These are phyloP conservation scores for Proliferodiscus dingleyae DNA, from an alignment of 2,329 filamentous ascomycete genomes.

Conservation along the genomic window DNA sequence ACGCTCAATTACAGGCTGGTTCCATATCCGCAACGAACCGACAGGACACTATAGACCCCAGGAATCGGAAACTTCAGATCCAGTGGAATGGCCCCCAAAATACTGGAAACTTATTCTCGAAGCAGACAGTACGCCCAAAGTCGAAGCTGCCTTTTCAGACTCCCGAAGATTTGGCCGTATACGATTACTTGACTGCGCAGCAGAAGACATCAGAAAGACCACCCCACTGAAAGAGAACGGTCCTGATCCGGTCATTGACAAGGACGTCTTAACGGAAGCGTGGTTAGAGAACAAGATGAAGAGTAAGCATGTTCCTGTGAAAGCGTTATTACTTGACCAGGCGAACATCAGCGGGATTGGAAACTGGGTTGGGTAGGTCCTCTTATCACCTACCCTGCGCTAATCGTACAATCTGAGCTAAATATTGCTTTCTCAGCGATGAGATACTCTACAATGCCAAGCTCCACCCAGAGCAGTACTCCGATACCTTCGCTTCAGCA, in stretches of 20 bases:
- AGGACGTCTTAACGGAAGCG: constrained; percentile 67
- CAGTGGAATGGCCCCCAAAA: constrained; percentile 77
- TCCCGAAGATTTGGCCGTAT: constrained; percentile 73
- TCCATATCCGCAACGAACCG: constrained; percentile 76
- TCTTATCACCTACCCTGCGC: neutral
- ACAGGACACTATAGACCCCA: constrained; percentile 76
- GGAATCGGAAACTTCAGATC: constrained; percentile 39
- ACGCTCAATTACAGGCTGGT: constrained; percentile 59
- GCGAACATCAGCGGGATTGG: constrained; percentile 85
- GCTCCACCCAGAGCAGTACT: constrained; percentile 90
- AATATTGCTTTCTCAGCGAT: constrained; percentile 52
- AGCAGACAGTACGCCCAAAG: constrained; percentile 48
- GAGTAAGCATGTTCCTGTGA: constrained; percentile 78
- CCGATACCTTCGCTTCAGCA: constrained; percentile 68
- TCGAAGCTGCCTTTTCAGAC: constrained; percentile 78
- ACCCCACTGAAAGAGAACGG: constrained; percentile 87
- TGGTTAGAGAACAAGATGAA: constrained; percentile 70
- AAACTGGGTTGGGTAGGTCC: constrained; percentile 79
- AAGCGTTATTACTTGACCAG: constrained; percentile 85
- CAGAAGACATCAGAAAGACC: constrained; percentile 66
- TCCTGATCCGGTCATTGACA: constrained; percentile 84
- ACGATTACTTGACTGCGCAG: constrained; percentile 75
- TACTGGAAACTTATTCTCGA: constrained; percentile 83
- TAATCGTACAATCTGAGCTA: no score
- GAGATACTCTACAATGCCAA: constrained; percentile 87